Evolutionary conservation across 2,329 filamentous ascomycete species (phyloP).

Genomic region (Ophiocordyceps australis): DNA sequence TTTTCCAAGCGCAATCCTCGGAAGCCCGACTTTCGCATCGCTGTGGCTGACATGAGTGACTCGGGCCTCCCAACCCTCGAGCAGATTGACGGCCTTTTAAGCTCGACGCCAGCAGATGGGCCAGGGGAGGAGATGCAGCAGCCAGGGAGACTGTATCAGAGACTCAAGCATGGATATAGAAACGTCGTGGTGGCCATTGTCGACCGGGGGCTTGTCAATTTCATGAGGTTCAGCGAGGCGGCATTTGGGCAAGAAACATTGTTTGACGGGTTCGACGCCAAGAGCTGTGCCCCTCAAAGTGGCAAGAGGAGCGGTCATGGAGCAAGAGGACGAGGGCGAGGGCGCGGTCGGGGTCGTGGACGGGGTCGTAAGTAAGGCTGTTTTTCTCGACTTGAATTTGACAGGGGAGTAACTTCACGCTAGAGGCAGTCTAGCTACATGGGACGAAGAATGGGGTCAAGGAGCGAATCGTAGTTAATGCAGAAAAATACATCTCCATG

Average conservation of each 20-base stretch:
- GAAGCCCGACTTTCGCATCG: constrained; percentile 66
- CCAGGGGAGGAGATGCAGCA: constrained; percentile 20
- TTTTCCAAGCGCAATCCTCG: constrained; percentile 72
- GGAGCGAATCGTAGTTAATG: no score
- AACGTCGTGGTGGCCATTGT: constrained; percentile 79
- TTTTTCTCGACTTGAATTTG: no score
- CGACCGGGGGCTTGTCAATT: constrained; percentile 80
- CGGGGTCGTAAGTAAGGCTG: no score
- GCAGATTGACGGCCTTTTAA: constrained; percentile 54
- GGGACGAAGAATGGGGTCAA: no score
- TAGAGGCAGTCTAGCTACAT: no score
- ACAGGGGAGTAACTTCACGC: no score
- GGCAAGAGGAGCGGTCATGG: constrained; percentile 22
- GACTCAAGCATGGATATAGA: constrained; percentile 67
- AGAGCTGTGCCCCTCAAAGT: constrained; percentile 17
- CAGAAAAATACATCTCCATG: no score
- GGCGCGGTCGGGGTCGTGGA: constrained; percentile 5
- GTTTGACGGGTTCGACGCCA: constrained; percentile 37
- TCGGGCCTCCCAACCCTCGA: constrained; percentile 54
- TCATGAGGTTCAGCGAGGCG: constrained; percentile 62
- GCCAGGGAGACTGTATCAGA: constrained; percentile 46
- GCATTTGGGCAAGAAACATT: constrained; percentile 62
- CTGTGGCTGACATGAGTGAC: constrained; percentile 59
- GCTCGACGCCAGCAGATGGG: constrained; percentile 52
- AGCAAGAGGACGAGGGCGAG: constrained; percentile 6